A percentile compares a stretch with the other conserved stretches of the same genome.
These are phyloP conservation scores for Podaxis pistillaris DNA, from an alignment of 768 basidiomycete species.

Conservation along the genomic window DNA sequence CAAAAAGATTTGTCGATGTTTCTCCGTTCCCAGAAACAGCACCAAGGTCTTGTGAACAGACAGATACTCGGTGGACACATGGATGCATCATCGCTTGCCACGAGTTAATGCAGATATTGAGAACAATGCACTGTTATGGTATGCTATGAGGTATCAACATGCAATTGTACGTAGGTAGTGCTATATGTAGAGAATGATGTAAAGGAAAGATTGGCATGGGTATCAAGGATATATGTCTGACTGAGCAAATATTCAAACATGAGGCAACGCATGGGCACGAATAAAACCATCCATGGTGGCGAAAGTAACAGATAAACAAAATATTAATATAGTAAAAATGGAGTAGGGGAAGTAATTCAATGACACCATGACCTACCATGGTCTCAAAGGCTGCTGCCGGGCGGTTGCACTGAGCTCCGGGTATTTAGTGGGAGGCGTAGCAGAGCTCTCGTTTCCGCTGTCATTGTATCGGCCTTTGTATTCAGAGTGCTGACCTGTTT, in stretches of 20 bases:
- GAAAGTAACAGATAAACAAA: not conserved
- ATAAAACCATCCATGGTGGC: not conserved
- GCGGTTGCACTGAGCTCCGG: not conserved
- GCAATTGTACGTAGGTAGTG: constrained; percentile 4
- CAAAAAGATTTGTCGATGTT: constrained; percentile 3
- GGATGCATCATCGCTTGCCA: not conserved
- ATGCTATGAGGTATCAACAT: constrained; percentile 14
- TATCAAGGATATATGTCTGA: constrained; percentile 14
- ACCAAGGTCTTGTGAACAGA: not conserved
- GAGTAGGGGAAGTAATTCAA: not conserved
- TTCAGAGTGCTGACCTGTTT: not conserved
- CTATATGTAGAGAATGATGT: not conserved
- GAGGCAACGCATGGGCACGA: not conserved
- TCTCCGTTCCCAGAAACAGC: not conserved
- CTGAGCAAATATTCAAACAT: not conserved
- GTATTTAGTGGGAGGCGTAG: constrained; percentile 2
- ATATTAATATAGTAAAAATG: not conserved
- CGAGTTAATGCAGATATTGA: not conserved
- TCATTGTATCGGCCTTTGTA: constrained; percentile 4
- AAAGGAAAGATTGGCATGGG: not conserved
- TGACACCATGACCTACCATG: not conserved
- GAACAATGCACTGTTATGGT: constrained; percentile 8
- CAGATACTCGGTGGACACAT: not conserved
- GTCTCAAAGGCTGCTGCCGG: constrained; percentile 9
- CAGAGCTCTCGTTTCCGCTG: not conserved